Conservation (phyloP, 1,284 basidiomycete genomes). For the Pseudomicrostroma phylloplanum region DNA sequence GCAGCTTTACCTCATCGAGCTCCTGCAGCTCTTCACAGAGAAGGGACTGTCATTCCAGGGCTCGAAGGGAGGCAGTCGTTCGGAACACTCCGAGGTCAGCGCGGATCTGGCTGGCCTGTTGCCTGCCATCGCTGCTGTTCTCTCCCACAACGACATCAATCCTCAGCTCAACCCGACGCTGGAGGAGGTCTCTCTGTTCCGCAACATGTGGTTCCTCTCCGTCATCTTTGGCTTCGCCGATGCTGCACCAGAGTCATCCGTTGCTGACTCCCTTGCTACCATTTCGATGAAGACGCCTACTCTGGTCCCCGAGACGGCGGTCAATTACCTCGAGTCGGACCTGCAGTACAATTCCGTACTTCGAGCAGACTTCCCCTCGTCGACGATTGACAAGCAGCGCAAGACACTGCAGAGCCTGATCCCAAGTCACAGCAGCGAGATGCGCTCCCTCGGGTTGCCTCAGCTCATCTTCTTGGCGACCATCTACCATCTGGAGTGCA, state of each 20-base stretch:
- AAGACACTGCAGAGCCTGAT: slow-evolving; percentile 55
- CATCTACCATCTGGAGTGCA: slow-evolving; percentile 81
- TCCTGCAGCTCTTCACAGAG: slow-evolving; percentile 78
- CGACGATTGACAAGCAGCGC: slow-evolving; percentile 40
- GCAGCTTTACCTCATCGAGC: slow-evolving; percentile 67
- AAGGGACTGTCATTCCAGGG: slow-evolving; percentile 84
- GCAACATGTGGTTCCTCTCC: slow-evolving; percentile 90
- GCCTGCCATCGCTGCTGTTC: slow-evolving; percentile 79
- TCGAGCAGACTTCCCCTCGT: slow-evolving; percentile 53
- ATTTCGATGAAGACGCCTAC: slow-evolving; percentile 84
- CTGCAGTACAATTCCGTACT: slow-evolving; percentile 90
- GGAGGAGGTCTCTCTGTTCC: slow-evolving; percentile 73
- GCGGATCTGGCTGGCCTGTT: slow-evolving; percentile 56
- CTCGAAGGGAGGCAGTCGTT: slow-evolving; percentile 52
- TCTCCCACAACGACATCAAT: slow-evolving; percentile 69
- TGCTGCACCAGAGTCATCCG: neutral
- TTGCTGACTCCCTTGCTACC: slow-evolving; percentile 56
- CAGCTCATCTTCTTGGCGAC: slow-evolving; percentile 81
- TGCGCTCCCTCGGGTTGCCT: slow-evolving; percentile 69
- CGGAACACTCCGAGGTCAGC: slow-evolving; percentile 39
- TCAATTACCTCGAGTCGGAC: slow-evolving; percentile 79
- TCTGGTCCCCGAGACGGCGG: slow-evolving; percentile 72
- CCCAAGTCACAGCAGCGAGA: slow-evolving; percentile 65
- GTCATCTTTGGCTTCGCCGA: slow-evolving; percentile 70
- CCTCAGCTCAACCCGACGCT: slow-evolving; percentile 61